Percentiles rank a stretch among this genome's conserved stretches.
These are phyloP conservation scores for Lathyrus aphaca DNA, from an alignment of 306 rosid species.

Conservation along the genomic window DNA sequence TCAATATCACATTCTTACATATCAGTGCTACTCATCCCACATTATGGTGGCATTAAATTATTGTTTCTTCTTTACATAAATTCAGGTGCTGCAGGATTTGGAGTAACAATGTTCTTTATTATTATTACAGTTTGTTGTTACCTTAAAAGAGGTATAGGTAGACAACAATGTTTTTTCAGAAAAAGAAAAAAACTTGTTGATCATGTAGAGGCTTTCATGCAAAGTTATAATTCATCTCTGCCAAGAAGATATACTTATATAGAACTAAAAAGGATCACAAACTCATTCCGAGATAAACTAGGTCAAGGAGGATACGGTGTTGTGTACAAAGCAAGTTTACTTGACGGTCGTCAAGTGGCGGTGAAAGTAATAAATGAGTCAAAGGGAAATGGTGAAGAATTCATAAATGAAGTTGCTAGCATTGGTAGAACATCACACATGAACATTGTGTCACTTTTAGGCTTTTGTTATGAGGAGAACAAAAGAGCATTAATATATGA, in stretches of 20 bases:
- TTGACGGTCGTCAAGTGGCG: conserved; percentile 45
- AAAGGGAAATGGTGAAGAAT: conserved; percentile 48
- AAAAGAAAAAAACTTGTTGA: background rate
- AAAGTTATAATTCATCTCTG: conserved; percentile 1
- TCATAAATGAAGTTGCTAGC: conserved; percentile 53
- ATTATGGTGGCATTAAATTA: background rate
- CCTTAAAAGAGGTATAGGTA: background rate
- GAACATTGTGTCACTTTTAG: conserved; percentile 46
- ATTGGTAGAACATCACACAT: conserved; percentile 50
- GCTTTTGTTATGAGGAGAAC: conserved; percentile 42
- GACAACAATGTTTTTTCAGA: conserved; percentile 29
- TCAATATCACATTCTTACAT: background rate
- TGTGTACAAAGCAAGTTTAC: conserved; percentile 47
- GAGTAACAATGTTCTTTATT: background rate
- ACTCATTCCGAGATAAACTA: conserved; percentile 27
- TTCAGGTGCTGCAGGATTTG: conserved; percentile 9
- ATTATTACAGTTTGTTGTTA: background rate
- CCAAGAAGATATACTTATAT: conserved; percentile 41
- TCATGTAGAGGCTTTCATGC: conserved; percentile 14
- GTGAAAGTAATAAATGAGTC: conserved; percentile 41
- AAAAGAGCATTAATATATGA: conserved; percentile 54
- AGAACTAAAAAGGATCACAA: conserved; percentile 40
- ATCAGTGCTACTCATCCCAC: background rate
- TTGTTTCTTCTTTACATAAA: background rate
- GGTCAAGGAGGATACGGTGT: conserved; percentile 55